Percentiles rank a stretch among this genome's conserved stretches.
Conservation (phyloP, 169 alveolate species). For the Eimeria acervulina region DNA sequence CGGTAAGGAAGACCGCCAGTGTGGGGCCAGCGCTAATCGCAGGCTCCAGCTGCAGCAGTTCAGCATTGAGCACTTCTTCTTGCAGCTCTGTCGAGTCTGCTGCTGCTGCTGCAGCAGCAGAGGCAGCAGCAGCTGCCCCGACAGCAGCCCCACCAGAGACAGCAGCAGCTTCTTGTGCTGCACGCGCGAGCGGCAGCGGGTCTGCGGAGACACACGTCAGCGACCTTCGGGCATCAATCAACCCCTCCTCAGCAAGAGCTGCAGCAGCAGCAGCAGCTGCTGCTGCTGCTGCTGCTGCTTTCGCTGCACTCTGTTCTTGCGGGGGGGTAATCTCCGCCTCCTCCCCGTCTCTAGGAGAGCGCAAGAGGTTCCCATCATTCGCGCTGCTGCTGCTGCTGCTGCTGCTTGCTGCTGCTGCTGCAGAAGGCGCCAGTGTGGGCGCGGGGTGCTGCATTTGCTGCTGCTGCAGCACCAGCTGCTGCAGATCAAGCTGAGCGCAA, state of each 20-base stretch:
- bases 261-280: constrained; percentile 66
- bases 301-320: background rate
- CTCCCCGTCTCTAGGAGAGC: background rate
- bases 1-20: constrained; percentile 85
- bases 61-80: constrained; percentile 80
- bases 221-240: background rate
- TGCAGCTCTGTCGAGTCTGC: constrained; percentile 16
- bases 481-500: constrained; percentile 42
- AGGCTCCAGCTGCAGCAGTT: constrained; percentile 85
- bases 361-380: background rate
- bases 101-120: constrained; percentile 24
- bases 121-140: background rate
- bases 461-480: constrained; percentile 57
- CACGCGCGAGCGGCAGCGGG: constrained; percentile 60
- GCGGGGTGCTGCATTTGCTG: background rate
- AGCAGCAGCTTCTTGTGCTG: background rate
- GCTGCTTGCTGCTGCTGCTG: too few species aligned
- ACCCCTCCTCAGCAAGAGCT: constrained; percentile 49
- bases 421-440: background rate
- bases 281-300: constrained; percentile 50
- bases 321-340: background rate
- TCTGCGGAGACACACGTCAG: constrained; percentile 41
- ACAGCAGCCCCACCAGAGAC: constrained; percentile 9
- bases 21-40: constrained; percentile 86
- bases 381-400: background rate